phyloP scores from a whole-genome alignment of 139 green algal species.

The Volvox reticuliferus region DNA sequence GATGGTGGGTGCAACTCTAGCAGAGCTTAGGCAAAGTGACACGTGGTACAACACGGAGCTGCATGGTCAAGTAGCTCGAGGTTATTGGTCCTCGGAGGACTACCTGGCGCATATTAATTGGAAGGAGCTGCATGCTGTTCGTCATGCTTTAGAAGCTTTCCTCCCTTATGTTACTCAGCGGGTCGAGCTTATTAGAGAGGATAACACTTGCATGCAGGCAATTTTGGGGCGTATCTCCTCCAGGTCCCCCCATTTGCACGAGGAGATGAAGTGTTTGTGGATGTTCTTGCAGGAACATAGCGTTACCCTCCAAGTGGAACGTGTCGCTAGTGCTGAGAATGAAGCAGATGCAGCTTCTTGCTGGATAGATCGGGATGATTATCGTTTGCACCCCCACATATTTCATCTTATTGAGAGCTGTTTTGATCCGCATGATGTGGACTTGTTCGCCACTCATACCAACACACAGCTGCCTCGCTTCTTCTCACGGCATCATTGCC shows the following conservation, averaged over 20 bases:
- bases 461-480: constrained; percentile 7
- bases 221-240: not conserved
- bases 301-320: not conserved
- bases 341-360: not conserved
- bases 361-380: not conserved
- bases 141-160: no score
- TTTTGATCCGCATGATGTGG: not conserved
- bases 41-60: no score
- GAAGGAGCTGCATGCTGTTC: constrained; percentile 19
- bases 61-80: not conserved
- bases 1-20: no score
- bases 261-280: not conserved
- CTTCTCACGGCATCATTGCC: not conserved
- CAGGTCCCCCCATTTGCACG: not conserved
- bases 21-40: no score
- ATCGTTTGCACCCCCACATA: not conserved
- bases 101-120: not conserved
- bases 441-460: not conserved
- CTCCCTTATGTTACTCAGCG: not conserved
- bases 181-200: not conserved
- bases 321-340: not conserved
- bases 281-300: not conserved
- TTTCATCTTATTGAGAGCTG: not conserved
- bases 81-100: not conserved
- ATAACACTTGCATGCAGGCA: constrained; percentile 16